Evolutionary conservation across 345 rosid genomes (phyloP).

Genomic region (Triadica sebifera): DNA sequence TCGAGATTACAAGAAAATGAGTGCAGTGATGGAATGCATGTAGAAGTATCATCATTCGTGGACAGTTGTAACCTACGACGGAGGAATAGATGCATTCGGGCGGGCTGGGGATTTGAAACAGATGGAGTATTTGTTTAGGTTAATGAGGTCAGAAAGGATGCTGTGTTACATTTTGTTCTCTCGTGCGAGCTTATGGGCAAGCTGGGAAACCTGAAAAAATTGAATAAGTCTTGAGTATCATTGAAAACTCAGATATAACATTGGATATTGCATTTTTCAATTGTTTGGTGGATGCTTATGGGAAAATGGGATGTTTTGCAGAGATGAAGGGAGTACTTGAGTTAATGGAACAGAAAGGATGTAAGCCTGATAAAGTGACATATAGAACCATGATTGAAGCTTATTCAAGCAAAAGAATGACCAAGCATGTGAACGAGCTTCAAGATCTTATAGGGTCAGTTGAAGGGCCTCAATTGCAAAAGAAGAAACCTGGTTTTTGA

Average conservation of each 20-base stretch:
- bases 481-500: constrained; percentile 55
- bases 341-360: constrained; percentile 67
- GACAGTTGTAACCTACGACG: constrained; percentile 92
- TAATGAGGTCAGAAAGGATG: constrained; percentile 86
- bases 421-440: constrained; percentile 61
- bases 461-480: constrained; percentile 29
- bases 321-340: constrained; percentile 86
- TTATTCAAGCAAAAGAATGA: constrained; percentile 64
- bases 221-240: constrained; percentile 61
- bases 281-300: constrained; percentile 87
- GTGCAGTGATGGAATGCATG: constrained; percentile 93
- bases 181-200: constrained; percentile 79
- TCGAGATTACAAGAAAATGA: constrained; percentile 74
- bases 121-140: constrained; percentile 82
- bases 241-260: constrained; percentile 72
- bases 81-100: constrained; percentile 85
- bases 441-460: constrained; percentile 35
- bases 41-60: constrained; percentile 87
- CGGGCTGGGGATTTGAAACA: constrained; percentile 80
- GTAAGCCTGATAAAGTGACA: constrained; percentile 72
- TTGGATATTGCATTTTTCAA: constrained; percentile 79
- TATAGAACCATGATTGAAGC: constrained; percentile 84
- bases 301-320: constrained; percentile 73
- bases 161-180: constrained; percentile 81
- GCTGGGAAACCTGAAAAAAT: constrained; percentile 69